Percentiles rank a stretch among this genome's conserved stretches.
These are phyloP conservation scores for Sporothrix mexicana DNA, from an alignment of 2,329 filamentous ascomycete genomes.

Conservation along the genomic window DNA sequence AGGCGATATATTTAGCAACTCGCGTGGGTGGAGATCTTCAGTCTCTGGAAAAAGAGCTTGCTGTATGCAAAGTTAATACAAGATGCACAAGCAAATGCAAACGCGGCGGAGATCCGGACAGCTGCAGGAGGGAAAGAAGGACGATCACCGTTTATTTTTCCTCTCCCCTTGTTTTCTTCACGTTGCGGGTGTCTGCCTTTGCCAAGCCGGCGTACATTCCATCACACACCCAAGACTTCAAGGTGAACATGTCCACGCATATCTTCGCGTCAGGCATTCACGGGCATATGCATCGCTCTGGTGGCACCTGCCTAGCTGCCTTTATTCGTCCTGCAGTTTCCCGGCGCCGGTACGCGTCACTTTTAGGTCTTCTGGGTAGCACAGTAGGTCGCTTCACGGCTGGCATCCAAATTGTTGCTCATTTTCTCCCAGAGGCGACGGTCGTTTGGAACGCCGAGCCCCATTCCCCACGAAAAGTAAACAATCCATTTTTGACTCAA, in stretches of 20 bases:
- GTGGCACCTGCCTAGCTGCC: constrained; percentile 14
- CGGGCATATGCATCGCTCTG: constrained; percentile 23
- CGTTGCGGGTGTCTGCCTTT: not conserved
- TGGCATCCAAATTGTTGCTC: too few species aligned
- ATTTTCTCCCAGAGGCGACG: not conserved
- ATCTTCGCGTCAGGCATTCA: not conserved
- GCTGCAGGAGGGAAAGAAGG: not conserved
- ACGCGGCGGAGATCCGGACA: constrained; percentile 15
- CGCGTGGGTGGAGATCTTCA: not conserved
- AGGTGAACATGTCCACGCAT: not conserved
- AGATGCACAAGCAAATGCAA: not conserved
- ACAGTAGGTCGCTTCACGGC: not conserved
- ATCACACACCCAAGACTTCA: not conserved
- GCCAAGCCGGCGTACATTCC: not conserved
- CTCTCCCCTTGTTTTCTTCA: not conserved
- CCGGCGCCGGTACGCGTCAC: constrained; percentile 15
- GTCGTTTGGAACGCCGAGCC: not conserved
- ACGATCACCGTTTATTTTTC: not conserved
- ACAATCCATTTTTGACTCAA: not conserved
- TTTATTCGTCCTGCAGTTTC: not conserved
- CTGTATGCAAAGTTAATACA: not conserved
- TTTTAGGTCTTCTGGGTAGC: not conserved
- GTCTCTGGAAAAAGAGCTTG: not conserved
- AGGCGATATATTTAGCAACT: not conserved
- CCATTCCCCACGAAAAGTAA: constrained; percentile 3